These are phyloP conservation scores for Xylaria bambusicola DNA, from an alignment of 495 filamentous ascomycete species.

Conservation along the genomic window DNA sequence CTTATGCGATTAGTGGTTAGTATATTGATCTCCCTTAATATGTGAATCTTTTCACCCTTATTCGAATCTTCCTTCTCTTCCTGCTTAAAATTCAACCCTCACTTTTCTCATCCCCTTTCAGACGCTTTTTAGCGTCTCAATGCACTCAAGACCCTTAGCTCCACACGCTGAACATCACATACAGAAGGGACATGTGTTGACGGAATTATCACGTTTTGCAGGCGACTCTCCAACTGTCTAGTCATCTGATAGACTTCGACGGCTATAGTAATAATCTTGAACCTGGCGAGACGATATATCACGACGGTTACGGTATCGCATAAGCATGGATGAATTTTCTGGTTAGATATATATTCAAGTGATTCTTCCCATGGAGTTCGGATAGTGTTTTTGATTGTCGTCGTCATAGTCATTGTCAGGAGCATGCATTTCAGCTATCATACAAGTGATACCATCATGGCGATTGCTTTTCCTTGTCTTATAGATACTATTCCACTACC, in stretches of 20 bases:
- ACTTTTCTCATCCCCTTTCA: not conserved
- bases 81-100: no score
- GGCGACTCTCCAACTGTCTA: slow-evolving; percentile 31
- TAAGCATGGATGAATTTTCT: not conserved
- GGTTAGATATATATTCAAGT: no score
- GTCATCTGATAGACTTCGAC: slow-evolving; percentile 20
- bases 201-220: slow-evolving; percentile 18
- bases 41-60: not conserved
- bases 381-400: not conserved
- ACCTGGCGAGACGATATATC: no score
- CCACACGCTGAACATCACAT: not conserved
- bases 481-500: no score
- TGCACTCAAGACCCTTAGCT: not conserved
- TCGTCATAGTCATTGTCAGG: slow-evolving; percentile 13
- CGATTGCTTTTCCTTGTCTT: not conserved
- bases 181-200: slow-evolving; percentile 23
- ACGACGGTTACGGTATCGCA: not conserved
- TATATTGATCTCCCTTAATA: not conserved
- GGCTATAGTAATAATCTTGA: not conserved
- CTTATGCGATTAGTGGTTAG: slow-evolving; percentile 6
- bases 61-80: not conserved
- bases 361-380: not conserved
- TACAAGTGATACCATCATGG: slow-evolving; percentile 30
- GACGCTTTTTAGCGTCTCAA: not conserved
- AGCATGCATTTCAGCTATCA: slow-evolving; percentile 21